Evolutionary conservation across 306 rosid genomes (phyloP).

Genomic region (Malus orientalis): DNA sequence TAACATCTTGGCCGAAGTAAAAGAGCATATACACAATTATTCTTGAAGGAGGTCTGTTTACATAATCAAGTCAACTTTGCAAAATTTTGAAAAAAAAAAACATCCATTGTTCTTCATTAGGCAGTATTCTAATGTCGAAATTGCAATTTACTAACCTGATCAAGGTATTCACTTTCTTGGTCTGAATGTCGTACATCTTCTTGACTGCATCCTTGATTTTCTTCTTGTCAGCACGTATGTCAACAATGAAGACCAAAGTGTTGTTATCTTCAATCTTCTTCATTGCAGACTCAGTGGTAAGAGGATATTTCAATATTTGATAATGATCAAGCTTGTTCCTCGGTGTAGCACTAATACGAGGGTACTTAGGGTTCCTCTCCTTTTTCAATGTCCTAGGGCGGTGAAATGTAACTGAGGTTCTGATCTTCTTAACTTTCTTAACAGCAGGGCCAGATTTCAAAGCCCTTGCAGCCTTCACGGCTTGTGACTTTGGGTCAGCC

Average conservation of each 20-base stretch:
- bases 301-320: conserved; percentile 69
- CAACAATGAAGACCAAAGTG: conserved; percentile 81
- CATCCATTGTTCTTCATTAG: not conserved
- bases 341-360: conserved; percentile 74
- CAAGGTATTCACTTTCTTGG: conserved; percentile 83
- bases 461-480: conserved; percentile 34
- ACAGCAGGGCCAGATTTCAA: conserved; percentile 23
- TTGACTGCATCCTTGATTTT: conserved; percentile 79
- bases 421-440: conserved; percentile 27
- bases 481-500: conserved; percentile 27
- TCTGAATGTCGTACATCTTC: conserved; percentile 83
- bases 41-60: not conserved
- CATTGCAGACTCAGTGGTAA: conserved; percentile 87
- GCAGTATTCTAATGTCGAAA: not conserved
- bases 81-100: too few relatives aligned
- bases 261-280: conserved; percentile 86
- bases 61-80: too few relatives aligned
- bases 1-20: not conserved
- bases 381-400: conserved; percentile 63
- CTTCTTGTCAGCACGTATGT: conserved; percentile 81
- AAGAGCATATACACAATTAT: not conserved
- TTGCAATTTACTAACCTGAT: conserved; percentile 47
- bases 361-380: conserved; percentile 74
- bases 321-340: conserved; percentile 85
- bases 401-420: conserved; percentile 33